phyloP scores from a whole-genome alignment of 495 filamentous ascomycete species.

The Aspergillus sclerotiicarbonarius region DNA sequence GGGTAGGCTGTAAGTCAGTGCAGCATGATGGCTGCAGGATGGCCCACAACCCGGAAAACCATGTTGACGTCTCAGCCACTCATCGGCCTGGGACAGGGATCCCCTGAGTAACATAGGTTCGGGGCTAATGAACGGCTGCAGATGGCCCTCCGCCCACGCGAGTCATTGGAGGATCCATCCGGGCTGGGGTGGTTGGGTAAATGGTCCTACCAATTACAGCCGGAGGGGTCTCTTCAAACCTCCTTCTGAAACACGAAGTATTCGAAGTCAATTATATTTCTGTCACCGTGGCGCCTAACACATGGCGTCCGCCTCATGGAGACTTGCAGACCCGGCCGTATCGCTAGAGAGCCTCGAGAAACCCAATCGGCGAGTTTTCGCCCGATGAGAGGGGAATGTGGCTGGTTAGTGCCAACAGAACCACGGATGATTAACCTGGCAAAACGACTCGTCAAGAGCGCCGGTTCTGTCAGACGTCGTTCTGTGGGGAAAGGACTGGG shows the following conservation, averaged over 20 bases:
- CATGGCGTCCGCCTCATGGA: background rate
- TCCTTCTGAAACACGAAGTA: background rate
- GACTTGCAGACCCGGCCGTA: conserved; percentile 6
- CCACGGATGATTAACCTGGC: background rate
- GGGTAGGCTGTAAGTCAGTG: conserved; percentile 1
- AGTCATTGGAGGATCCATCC: background rate
- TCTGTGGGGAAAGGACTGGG: background rate
- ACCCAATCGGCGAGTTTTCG: conserved; percentile 8
- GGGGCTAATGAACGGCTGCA: conserved; percentile 17
- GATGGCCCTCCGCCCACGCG: conserved; percentile 13
- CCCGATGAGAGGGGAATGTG: background rate
- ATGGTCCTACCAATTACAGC: background rate
- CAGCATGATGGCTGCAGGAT: conserved; percentile 1
- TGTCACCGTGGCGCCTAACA: background rate
- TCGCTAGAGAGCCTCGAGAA: background rate
- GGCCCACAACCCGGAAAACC: conserved; percentile 7
- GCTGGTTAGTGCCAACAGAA: too few species aligned
- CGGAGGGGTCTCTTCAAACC: background rate
- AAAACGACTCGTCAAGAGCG: background rate
- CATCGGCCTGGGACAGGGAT: conserved; percentile 13
- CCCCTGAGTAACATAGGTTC: conserved; percentile 14
- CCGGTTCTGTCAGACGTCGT: background rate
- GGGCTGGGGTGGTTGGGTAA: too few species aligned
- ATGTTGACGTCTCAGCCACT: conserved; percentile 9
- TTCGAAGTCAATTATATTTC: background rate